Evolutionary conservation across 1,284 basidiomycete species (phyloP), one percentile per base, ranked within the genome.

Genomic region (Cutaneotrichosporon spelunceum): DNA sequence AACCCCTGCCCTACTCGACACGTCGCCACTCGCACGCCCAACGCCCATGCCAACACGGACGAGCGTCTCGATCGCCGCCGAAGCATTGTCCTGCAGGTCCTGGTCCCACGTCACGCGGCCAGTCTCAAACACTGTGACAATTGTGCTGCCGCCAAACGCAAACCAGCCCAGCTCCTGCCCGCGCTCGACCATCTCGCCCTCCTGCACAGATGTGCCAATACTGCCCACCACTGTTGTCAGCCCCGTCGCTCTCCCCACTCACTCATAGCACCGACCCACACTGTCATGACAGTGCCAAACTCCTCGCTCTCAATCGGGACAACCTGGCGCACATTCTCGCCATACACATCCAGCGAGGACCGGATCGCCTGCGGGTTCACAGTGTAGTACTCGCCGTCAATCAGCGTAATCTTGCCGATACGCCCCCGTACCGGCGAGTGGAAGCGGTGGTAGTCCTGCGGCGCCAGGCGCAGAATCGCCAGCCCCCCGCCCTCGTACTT

Each of bases 371-470:
- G 81, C 7, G 80, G 80, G 66, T 93, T 94, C 65, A 94, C 92
- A 0, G 93, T 95, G 76, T 94, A 95, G 76, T 94, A 95, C 73
- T 93, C 90, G 19, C 92, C 91, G 3, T 85, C 68, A 64, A 94
- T 89, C 68, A 88, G 83, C 2, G 85, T 87, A 85, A 93, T 91
- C 49, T 82, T 83, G 21, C 91, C 92, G 36, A 95, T 84, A 26
- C 75, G 84, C 0, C 92, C 94, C 67, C 92, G 88, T 21, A 95
- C 91, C 0, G 93, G 93, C 0, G 87, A 88, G 76, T 98, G 94
- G 84, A 94, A 98, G 0, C 95, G 88, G 78, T 99, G 95, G 72
- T 99, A 99, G 74, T 96, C 93, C 63, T 93, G 93, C 0, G 93
- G 93, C 1, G 93, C 93, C n/a, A 97, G 82, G 44, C 93, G 83